Evolutionary conservation across 1,139 yeast species (phyloP), one percentile per base, ranked within the genome.

Genomic region (Petasospora rhodanensis): DNA sequence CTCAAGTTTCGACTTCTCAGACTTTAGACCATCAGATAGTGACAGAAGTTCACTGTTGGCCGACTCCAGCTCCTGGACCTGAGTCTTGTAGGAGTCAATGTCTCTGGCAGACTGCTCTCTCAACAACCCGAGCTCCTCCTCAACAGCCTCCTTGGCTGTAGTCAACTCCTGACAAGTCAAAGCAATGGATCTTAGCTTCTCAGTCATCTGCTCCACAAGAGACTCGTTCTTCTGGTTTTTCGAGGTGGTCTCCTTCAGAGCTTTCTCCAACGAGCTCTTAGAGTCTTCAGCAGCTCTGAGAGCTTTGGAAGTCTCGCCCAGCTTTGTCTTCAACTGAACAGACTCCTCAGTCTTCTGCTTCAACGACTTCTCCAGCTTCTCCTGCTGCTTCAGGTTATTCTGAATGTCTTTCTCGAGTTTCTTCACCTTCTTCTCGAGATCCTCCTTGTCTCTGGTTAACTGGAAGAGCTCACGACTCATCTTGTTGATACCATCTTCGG

Each of bases 401-500:
- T 45, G 49, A 2, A 62, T 42, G 11, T 72, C 73, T 29, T 66
- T 73, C 32, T 60, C 73, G 9, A 54, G 54, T 37, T 38, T 53
- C 41, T 56, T 67, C 44, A 72, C 55, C 11, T 61, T 61, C 27
- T 64, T 64, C 31, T 76, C 81, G 2, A 69, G 49, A 1, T 70
- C 71, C 3, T 69, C 73, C 40, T 79, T 79, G 22, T 76, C 77
- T 38, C 75, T 75, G 1, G 77, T 70, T 26, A 86, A 61, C 26
- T 72, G 73, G 54, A 86, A 74, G 23, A 89, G 62, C 44, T 87
- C 96, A 28, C 91, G 67, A 39, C 81, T 82, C 95, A 89, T 85
- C 47, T 86, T 86, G 54, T 86, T 89, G 37, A 89, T 80, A 6
- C 95, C 96, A 41, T 76, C 79, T 49, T 89, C 96, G 2, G 91